Conservation (phyloP, 2,329 filamentous ascomycete species). For the Cercospora sp. region DNA sequence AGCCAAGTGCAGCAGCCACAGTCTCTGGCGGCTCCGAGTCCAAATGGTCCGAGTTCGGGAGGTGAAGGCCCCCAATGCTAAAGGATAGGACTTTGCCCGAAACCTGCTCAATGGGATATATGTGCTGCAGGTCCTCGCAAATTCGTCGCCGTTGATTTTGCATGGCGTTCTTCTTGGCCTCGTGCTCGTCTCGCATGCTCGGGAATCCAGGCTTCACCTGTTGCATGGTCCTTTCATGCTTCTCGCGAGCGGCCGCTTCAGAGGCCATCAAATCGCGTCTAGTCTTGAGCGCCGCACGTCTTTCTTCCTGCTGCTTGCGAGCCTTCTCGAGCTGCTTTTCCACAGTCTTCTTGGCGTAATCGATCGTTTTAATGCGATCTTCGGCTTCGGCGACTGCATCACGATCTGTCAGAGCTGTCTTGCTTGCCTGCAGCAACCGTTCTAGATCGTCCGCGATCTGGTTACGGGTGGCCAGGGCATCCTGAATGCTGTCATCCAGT, state of each 20-base stretch:
- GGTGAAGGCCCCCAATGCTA: slow-evolving; percentile 72
- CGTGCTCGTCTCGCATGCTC: slow-evolving; percentile 27
- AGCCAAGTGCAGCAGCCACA: slow-evolving; percentile 78
- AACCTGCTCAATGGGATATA: slow-evolving; percentile 78
- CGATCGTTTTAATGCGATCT: slow-evolving; percentile 47
- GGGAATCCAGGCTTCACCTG: slow-evolving; percentile 57
- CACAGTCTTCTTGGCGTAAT: slow-evolving; percentile 61
- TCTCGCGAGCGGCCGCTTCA: slow-evolving; percentile 40
- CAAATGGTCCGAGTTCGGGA: slow-evolving; percentile 74
- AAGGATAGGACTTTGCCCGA: slow-evolving; percentile 69
- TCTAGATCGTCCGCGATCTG: slow-evolving; percentile 78
- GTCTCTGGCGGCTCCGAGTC: slow-evolving; percentile 70
- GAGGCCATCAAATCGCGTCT: slow-evolving; percentile 66
- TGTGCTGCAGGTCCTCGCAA: slow-evolving; percentile 74
- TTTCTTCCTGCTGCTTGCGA: slow-evolving; percentile 64
- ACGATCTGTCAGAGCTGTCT: slow-evolving; percentile 39
- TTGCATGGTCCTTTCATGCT: slow-evolving; percentile 49
- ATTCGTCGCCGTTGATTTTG: slow-evolving; percentile 84
- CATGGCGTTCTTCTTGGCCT: slow-evolving; percentile 63
- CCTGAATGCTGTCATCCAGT: slow-evolving; percentile 85
- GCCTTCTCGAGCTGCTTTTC: slow-evolving; percentile 64
- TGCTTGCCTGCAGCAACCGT: slow-evolving; percentile 43
- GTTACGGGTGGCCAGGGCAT: slow-evolving; percentile 76
- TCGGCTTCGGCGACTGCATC: slow-evolving; percentile 45
- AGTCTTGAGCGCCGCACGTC: slow-evolving; percentile 64